Conservation (phyloP, 2,329 filamentous ascomycete species). For the Ophiostoma sp. region DNA sequence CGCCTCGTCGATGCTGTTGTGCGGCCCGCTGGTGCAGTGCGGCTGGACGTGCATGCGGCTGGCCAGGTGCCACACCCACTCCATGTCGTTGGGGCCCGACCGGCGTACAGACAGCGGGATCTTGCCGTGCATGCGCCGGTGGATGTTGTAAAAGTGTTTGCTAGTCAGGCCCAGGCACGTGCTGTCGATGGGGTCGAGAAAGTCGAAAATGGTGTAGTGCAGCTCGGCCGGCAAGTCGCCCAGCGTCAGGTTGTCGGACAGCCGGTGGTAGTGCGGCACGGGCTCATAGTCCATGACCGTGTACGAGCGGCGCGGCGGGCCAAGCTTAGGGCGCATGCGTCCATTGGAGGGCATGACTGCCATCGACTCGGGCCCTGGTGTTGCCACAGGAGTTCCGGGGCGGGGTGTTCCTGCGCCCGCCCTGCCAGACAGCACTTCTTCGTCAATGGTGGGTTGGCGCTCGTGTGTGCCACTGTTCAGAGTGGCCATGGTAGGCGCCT, state of each 20-base stretch:
- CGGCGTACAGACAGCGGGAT: slow-evolving; percentile 55
- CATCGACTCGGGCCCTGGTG: neutral
- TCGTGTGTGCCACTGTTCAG: slow-evolving; percentile 7
- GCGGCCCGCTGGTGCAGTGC: neutral
- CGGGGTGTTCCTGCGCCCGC: neutral
- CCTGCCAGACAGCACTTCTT: slow-evolving; percentile 17
- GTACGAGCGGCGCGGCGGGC: slow-evolving; percentile 51
- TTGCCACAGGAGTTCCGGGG: neutral
- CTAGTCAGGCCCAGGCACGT: slow-evolving; percentile 57
- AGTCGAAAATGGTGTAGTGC: slow-evolving; percentile 56
- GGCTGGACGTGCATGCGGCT: slow-evolving; percentile 30
- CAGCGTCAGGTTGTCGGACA: slow-evolving; percentile 44
- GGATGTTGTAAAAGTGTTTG: slow-evolving; percentile 54
- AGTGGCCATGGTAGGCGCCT: neutral
- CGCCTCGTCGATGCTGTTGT: slow-evolving; percentile 15
- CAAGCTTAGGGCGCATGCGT: slow-evolving; percentile 35
- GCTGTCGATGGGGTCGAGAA: slow-evolving; percentile 60
- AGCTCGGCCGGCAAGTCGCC: slow-evolving; percentile 54
- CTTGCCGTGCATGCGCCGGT: slow-evolving; percentile 50
- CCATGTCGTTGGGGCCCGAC: slow-evolving; percentile 56
- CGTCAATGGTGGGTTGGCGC: slow-evolving; percentile 24
- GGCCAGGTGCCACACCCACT: slow-evolving; percentile 58
- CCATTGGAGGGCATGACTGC: neutral
- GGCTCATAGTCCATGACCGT: slow-evolving; percentile 58
- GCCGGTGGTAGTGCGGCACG: slow-evolving; percentile 45